These are phyloP conservation scores for Neltuma alba DNA, from an alignment of 306 rosid genomes.

Conservation along the genomic window DNA sequence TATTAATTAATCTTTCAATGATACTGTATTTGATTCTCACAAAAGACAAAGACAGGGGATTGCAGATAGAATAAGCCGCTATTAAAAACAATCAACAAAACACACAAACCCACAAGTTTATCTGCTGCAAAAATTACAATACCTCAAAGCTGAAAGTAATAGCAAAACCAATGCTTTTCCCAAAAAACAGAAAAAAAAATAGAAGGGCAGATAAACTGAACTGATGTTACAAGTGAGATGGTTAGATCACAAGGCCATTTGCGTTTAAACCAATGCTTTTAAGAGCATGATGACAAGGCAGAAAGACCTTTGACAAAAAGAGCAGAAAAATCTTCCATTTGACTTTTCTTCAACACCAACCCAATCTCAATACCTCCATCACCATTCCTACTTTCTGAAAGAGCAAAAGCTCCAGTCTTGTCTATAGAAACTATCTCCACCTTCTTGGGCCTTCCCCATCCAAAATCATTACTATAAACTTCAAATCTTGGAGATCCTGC, in stretches of 20 bases:
- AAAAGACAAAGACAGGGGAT: background rate
- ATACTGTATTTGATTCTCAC: background rate
- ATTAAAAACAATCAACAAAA: background rate
- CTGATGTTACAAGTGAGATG: too few species aligned
- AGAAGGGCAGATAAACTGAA: too few species aligned
- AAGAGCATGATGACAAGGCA: background rate
- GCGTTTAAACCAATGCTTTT: too few species aligned
- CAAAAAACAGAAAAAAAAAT: too few species aligned
- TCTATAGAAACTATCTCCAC: background rate
- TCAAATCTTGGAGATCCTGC: conserved; percentile 59
- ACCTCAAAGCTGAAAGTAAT: too few species aligned
- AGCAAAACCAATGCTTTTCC: too few species aligned
- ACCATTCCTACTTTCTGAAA: background rate
- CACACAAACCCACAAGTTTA: background rate
- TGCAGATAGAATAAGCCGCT: too few species aligned
- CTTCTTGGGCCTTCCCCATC: background rate
- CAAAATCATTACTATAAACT: conserved; percentile 9
- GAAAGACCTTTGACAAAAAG: background rate
- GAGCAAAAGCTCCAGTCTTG: background rate
- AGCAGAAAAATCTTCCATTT: background rate
- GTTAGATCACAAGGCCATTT: too few species aligned
- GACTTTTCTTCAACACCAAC: background rate
- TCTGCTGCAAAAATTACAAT: background rate
- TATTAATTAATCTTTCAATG: background rate
- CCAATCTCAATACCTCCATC: background rate